Percentiles rank a stretch among this genome's conserved stretches.
These are phyloP conservation scores for Colletotrichum horii DNA, from an alignment of 2,329 filamentous ascomycete species.

Conservation along the genomic window DNA sequence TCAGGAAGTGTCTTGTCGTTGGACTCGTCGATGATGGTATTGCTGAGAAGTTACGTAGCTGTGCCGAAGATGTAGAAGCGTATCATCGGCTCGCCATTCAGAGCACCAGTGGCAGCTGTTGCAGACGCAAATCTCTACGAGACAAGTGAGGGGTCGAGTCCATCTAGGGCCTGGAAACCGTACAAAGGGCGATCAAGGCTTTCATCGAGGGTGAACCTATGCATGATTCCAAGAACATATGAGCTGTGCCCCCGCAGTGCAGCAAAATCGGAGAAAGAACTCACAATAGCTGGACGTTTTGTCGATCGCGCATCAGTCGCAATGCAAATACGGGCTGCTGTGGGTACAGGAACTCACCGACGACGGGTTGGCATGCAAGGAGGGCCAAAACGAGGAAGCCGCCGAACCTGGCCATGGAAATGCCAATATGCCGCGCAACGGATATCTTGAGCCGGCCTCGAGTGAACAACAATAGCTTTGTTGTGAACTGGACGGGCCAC, in stretches of 20 bases:
- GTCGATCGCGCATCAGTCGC: slow-evolving; percentile 33
- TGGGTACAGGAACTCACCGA: slow-evolving; percentile 19
- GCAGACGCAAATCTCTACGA: slow-evolving; percentile 34
- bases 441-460: slow-evolving; percentile 44
- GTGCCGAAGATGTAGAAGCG: not conserved
- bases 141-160: slow-evolving; percentile 32
- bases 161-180: slow-evolving; percentile 37
- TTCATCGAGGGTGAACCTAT: slow-evolving; percentile 39
- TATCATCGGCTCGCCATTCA: not conserved
- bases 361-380: slow-evolving; percentile 32
- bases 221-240: slow-evolving; percentile 26
- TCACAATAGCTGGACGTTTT: slow-evolving; percentile 39
- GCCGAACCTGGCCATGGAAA: slow-evolving; percentile 34
- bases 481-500: slow-evolving; percentile 18
- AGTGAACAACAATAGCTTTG: slow-evolving; percentile 45
- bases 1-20: slow-evolving; percentile 27
- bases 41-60: not conserved
- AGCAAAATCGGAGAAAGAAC: slow-evolving; percentile 16
- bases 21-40: not conserved
- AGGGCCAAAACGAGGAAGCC: slow-evolving; percentile 31
- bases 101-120: slow-evolving; percentile 30
- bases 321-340: slow-evolving; percentile 41
- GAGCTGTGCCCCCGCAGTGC: not conserved
- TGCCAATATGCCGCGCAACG: slow-evolving; percentile 45
- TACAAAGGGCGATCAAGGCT: slow-evolving; percentile 40